These are phyloP conservation scores for Nemania sp. DNA, from an alignment of 2,329 filamentous ascomycete genomes.

Conservation along the genomic window DNA sequence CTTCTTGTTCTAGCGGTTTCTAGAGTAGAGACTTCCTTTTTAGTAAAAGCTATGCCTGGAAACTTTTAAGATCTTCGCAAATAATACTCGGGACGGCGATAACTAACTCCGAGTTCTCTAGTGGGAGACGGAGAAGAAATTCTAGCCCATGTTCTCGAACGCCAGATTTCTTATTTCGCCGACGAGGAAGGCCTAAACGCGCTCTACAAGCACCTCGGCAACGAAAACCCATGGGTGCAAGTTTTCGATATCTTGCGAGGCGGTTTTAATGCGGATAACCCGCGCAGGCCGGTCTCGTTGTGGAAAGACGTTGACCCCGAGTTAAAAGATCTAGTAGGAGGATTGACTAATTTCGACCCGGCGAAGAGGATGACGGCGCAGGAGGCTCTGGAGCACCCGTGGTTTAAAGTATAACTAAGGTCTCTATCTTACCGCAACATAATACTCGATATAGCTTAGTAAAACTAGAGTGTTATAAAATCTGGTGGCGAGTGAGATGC, in stretches of 20 bases:
- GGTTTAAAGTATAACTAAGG: constrained; percentile 22
- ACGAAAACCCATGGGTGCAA: constrained; percentile 23
- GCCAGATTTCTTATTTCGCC: constrained; percentile 29
- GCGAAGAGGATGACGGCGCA: constrained; percentile 22
- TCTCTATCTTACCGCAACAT: neutral
- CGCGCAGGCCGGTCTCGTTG: constrained; percentile 24
- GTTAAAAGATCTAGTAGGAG: constrained; percentile 19
- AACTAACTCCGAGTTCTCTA: too few relatives aligned
- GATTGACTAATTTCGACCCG: constrained; percentile 28
- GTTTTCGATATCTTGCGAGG: constrained; percentile 19
- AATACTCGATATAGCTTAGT: too few relatives aligned
- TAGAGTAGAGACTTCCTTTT: too few relatives aligned
- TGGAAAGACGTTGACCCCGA: constrained; percentile 22
- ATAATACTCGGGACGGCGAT: too few relatives aligned
- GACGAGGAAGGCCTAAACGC: constrained; percentile 25
- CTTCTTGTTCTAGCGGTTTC: too few relatives aligned
- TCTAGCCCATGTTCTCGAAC: constrained; percentile 23
- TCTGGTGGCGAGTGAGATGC: too few relatives aligned
- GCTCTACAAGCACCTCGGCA: constrained; percentile 18
- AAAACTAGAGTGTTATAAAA: too few relatives aligned
- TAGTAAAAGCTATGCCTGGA: too few relatives aligned
- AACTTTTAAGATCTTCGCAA: too few relatives aligned
- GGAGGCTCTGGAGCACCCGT: constrained; percentile 22
- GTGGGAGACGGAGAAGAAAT: constrained; percentile 23
- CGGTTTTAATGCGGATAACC: constrained; percentile 14